Percentiles rank a stretch among this genome's conserved stretches.
phyloP scores from a whole-genome alignment of 1,139 yeast species.

The Candida tropicalis region DNA sequence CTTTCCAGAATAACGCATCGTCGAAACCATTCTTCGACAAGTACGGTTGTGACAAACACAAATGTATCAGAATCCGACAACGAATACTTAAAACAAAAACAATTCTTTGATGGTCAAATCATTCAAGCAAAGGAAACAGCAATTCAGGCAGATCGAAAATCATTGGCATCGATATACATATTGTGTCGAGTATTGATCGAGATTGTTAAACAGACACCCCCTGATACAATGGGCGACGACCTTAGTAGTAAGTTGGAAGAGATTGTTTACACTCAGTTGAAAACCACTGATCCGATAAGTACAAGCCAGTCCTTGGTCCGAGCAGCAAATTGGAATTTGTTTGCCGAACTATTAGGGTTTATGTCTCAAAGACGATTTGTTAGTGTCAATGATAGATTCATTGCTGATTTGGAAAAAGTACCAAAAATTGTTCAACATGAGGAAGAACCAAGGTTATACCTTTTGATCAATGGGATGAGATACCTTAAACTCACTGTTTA shows the following conservation, averaged over 20 bases:
- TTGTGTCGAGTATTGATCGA: slow-evolving; percentile 93
- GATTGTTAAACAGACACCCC: slow-evolving; percentile 84
- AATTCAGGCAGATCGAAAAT: slow-evolving; percentile 82
- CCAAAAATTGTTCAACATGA: slow-evolving; percentile 56
- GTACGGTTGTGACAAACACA: slow-evolving; percentile 17
- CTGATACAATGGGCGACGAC: slow-evolving; percentile 73
- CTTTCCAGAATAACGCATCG: slow-evolving; percentile 41
- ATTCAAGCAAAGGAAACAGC: slow-evolving; percentile 68
- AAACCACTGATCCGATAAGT: slow-evolving; percentile 81
- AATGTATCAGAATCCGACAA: slow-evolving; percentile 13
- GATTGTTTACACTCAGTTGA: slow-evolving; percentile 86
- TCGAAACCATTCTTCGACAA: slow-evolving; percentile 40
- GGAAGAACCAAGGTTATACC: slow-evolving; percentile 71
- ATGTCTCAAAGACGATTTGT: slow-evolving; percentile 85
- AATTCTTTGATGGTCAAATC: slow-evolving; percentile 43
- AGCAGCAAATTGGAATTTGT: slow-evolving; percentile 90
- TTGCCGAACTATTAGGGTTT: slow-evolving; percentile 86
- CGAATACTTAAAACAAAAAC: slow-evolving; percentile 28
- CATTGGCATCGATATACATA: slow-evolving; percentile 83
- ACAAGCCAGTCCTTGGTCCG: slow-evolving; percentile 66
- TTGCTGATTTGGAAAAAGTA: slow-evolving; percentile 85
- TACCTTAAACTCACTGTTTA: slow-evolving; percentile 76
- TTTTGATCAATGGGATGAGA: slow-evolving; percentile 89
- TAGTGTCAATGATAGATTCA: slow-evolving; percentile 89
- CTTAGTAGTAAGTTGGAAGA: slow-evolving; percentile 86